Evolutionary conservation across 169 alveolate species (phyloP), one percentile per base, ranked within the genome.

Genomic region (Cryptosporidium ryanae): DNA sequence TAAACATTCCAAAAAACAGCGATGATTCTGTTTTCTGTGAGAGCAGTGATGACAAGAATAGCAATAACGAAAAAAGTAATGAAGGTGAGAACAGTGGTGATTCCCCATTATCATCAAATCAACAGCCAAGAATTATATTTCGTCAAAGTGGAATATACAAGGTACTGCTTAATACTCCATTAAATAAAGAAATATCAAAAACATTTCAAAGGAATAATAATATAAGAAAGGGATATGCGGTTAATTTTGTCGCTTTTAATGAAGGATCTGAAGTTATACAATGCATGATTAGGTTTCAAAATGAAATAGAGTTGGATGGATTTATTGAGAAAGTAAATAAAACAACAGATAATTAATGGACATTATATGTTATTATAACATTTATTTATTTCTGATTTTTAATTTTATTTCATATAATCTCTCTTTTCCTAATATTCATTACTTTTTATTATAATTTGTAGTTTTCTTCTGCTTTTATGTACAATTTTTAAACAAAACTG

Each of bases 241-340:
- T 61, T 18, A 76, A 61, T 46, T 76, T 76, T 55, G 63, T 76
- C 25, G 87, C 87, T 6, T 7, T 59, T 38, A 65, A 65, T 0
- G 52, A 59, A 46, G 87, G 59, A 13, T 76, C 87, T n/a, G 61
- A 55, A 27, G 44, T 55, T 55, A 64, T 55, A 21, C 71, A 55
- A 27, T 76, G 87, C 38, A 76, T 76, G 87, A 48, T 76, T 27
- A 76, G 87, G 27, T 76, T 76, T 38, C 68, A 55, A 46, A 76
- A 76, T 55, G 87, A 76, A 52, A 23, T 63, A 27, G 87, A 76
- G 43, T 55, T 61, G 31, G 48, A 21, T 34, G 71, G 59, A 13
- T 59, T 76, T 38, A 59, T 43, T 21, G 49, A 61, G 6, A 76
- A 76, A 34, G 64, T 76, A 4, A 49, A 59, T 38, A 46, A 32